Base-by-base conservation (phyloP, 1,284 basidiomycete species). In the Tylopilus orsonianus region DNA sequence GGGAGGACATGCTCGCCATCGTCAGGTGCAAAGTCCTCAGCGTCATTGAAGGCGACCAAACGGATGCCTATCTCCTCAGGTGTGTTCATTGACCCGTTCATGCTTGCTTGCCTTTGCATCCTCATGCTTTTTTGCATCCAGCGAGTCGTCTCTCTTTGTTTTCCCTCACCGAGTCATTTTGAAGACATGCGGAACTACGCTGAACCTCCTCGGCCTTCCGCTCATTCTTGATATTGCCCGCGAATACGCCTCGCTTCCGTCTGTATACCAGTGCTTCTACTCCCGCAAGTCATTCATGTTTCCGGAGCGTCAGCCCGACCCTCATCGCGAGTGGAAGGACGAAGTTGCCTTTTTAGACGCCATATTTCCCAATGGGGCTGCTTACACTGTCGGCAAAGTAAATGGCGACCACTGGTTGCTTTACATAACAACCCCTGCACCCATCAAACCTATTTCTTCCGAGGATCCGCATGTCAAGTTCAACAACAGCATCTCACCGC, bases 271-370 rank as follows among this genome's bases (percentile, higher is more conserved):
- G 58, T 89, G 90, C 70, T 99, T 99, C 77, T 99, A 99, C 75
- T 97, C 93, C 41, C 87, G 96, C 62, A 99, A 99, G 73, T 89
- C 90, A 9, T 99, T 99, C 81, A 98, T 99, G 90, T 99, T 99
- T 71, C 97, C 97, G 14, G 97, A 99, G 68, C 84, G 90, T 38
- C 97, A 99, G 67, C 77, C 78, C 35, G 95, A 94, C 2, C 96
- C 96, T 23, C 97, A 99, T 72, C 80, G 85, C 54, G 92, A 95
- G 67, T 99, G 97, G 97, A 83, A 84, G 57, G 81, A 91, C 52
- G 97, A 99, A 73, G 90, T 98, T 55, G 80, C 85, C 49, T 97
- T 87, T 64, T 79, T 99, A 44, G 96, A 99, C 67, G 81, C 81
- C 54, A 85, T 94, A 56, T 98, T 99, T 69, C 71, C 75, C 44